Conservation (phyloP, 208 protist genomes). For the Trypanosomatidae sp. region DNA sequence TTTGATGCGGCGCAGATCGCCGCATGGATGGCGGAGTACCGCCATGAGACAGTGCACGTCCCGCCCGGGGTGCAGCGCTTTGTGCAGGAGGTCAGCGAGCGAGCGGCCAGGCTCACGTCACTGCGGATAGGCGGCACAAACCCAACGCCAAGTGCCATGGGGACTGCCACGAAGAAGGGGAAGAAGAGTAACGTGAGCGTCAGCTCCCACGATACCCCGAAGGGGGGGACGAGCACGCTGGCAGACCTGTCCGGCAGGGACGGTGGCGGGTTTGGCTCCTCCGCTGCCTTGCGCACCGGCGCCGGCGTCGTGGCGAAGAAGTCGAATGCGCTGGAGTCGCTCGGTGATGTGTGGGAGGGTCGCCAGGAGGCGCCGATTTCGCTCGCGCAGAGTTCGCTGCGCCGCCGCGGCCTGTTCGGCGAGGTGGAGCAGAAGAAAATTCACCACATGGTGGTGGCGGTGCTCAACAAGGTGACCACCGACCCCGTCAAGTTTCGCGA, state of each 20-base stretch:
- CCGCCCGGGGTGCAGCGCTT: constrained; percentile 52
- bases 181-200: constrained; percentile 10
- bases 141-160: background rate
- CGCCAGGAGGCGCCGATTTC: constrained; percentile 70
- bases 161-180: constrained; percentile 1
- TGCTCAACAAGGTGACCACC: constrained; percentile 86
- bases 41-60: constrained; percentile 29
- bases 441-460: constrained; percentile 73
- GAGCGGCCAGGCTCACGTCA: constrained; percentile 2
- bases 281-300: background rate
- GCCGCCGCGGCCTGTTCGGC: constrained; percentile 75
- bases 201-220: constrained; percentile 4
- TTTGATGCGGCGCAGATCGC: constrained; percentile 37
- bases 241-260: background rate
- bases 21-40: constrained; percentile 41
- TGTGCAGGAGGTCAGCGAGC: constrained; percentile 12
- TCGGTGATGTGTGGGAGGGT: constrained; percentile 69
- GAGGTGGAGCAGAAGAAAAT: constrained; percentile 67
- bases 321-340: constrained; percentile 36
- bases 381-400: constrained; percentile 34
- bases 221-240: constrained; percentile 3
- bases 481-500: constrained; percentile 77
- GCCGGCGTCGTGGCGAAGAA: constrained; percentile 7
- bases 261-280: constrained; percentile 6
- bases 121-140: constrained; percentile 7